phyloP scores from a whole-genome alignment of 192 early-diverging fungal species.

The Backusella mclennaniae region DNA sequence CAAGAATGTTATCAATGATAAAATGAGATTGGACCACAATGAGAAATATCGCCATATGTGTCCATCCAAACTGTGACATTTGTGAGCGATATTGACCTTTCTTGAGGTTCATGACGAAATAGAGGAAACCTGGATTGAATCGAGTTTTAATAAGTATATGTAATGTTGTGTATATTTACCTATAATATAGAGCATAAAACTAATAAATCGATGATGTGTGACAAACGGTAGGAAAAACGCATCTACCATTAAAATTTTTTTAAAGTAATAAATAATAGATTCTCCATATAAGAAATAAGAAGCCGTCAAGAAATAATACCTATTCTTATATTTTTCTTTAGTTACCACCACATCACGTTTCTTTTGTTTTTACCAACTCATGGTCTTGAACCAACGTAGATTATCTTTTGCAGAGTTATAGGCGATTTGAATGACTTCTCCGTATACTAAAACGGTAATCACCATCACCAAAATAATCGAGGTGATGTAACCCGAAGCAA shows the following conservation, averaged over 20 bases:
- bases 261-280: conserved; percentile 86
- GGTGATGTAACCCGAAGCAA: conserved; percentile 77
- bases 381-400: conserved; percentile 86
- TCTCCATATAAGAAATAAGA: conserved; percentile 96
- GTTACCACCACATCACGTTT: not conserved
- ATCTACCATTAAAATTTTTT: conserved; percentile 79
- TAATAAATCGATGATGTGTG: conserved; percentile 92
- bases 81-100: conserved; percentile 95
- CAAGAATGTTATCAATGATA: conserved; percentile 96
- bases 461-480: conserved; percentile 83
- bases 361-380: conserved; percentile 70
- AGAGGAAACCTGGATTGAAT: conserved; percentile 57
- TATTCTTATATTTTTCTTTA: conserved; percentile 10
- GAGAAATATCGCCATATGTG: conserved; percentile 91
- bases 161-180: conserved; percentile 38
- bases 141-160: no score
- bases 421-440: conserved; percentile 90
- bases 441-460: conserved; percentile 84
- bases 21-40: conserved; percentile 94
- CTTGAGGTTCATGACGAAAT: conserved; percentile 91
- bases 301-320: conserved; percentile 84
- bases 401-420: conserved; percentile 72
- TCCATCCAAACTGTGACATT: conserved; percentile 95
- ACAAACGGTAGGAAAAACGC: conserved; percentile 80
- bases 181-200: conserved; percentile 82